These are phyloP conservation scores for Prunus campanulata DNA, from an alignment of 306 rosid genomes.

Conservation along the genomic window DNA sequence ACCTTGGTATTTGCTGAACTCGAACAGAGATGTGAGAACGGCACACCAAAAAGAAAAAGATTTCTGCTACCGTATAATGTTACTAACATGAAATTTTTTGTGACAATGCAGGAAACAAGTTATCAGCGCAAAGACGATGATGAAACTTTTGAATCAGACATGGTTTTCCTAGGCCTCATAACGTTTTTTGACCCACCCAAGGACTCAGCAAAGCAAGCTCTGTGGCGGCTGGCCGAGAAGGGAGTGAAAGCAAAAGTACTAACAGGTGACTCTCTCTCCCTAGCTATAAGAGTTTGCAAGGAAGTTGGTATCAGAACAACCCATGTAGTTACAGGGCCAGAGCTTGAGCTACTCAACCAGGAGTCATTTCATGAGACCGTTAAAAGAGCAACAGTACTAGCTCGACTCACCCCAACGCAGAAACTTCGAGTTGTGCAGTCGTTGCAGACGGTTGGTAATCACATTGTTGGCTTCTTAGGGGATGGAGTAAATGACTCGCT, in stretches of 20 bases:
- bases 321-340: conserved; percentile 76
- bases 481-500: conserved; percentile 81
- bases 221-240: conserved; percentile 68
- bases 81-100: not conserved
- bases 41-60: conserved; percentile 2
- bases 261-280: conserved; percentile 74
- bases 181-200: conserved; percentile 89
- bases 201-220: conserved; percentile 84
- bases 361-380: conserved; percentile 69
- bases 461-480: conserved; percentile 72
- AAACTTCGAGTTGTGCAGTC: conserved; percentile 79
- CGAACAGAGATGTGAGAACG: not conserved
- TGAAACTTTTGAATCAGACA: conserved; percentile 53
- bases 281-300: conserved; percentile 64
- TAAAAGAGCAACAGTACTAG: conserved; percentile 65
- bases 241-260: conserved; percentile 84
- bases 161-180: conserved; percentile 74
- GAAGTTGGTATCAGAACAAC: conserved; percentile 79
- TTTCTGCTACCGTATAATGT: not conserved
- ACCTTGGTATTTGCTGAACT: not conserved
- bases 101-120: conserved; percentile 31
- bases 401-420: conserved; percentile 79
- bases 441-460: conserved; percentile 63
- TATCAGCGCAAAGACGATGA: conserved; percentile 19
- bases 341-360: conserved; percentile 65